Conservation (phyloP, 805 yeast genomes). For the Wickerhamiella vanderwaltii region DNA sequence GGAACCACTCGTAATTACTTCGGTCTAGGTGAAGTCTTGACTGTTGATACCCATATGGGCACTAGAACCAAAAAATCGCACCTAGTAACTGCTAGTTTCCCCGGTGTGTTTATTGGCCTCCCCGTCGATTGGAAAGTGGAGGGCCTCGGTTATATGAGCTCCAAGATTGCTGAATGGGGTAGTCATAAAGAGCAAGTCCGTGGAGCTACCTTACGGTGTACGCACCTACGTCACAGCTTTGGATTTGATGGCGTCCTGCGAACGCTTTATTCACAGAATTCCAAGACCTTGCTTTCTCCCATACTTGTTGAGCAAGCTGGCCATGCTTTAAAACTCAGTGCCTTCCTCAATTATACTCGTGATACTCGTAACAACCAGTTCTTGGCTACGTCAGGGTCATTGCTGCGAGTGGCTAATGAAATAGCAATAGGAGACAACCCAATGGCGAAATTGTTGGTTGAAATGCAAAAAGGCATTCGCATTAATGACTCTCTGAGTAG, state of each 20-base stretch:
- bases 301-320: conserved; percentile 49
- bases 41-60: conserved; percentile 46
- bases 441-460: conserved; percentile 28
- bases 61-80: conserved; percentile 48
- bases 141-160: conserved; percentile 38
- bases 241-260: conserved; percentile 56
- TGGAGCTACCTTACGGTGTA: conserved; percentile 34
- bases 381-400: conserved; percentile 38
- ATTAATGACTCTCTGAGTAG: conserved; percentile 17
- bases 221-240: conserved; percentile 30
- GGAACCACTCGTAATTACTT: conserved; percentile 51
- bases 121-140: conserved; percentile 37
- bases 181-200: conserved; percentile 41
- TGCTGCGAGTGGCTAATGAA: conserved; percentile 35
- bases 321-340: conserved; percentile 45
- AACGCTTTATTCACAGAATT: conserved; percentile 37
- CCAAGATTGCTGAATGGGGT: conserved; percentile 41
- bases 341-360: conserved; percentile 33
- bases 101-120: conserved; percentile 35
- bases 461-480: conserved; percentile 26
- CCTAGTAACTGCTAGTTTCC: conserved; percentile 40
- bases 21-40: conserved; percentile 56
- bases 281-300: conserved; percentile 35
- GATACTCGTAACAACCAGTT: conserved; percentile 36
- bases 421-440: conserved; percentile 30